These are phyloP conservation scores for Anthracocystis setariae DNA, from an alignment of 1,284 basidiomycete genomes.

Conservation along the genomic window DNA sequence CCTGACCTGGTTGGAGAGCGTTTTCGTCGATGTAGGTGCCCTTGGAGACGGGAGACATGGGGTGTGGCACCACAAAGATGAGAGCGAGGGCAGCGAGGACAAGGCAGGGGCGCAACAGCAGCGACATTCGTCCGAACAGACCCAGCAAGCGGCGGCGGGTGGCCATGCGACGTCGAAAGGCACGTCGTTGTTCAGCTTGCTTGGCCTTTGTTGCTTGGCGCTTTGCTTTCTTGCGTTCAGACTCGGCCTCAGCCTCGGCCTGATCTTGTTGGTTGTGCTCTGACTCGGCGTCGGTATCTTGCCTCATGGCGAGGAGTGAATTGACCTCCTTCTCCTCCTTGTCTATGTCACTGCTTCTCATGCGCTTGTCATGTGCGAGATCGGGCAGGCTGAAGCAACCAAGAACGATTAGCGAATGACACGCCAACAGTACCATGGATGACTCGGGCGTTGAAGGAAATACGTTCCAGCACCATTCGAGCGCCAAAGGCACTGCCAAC, in stretches of 20 bases:
- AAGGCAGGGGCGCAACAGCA: conserved; percentile 21
- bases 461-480: conserved; percentile 60
- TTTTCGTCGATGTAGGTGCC: conserved; percentile 66
- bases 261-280: conserved; percentile 3
- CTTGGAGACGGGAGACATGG: conserved; percentile 54
- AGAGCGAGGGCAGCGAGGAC: conserved; percentile 40
- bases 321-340: conserved; percentile 34
- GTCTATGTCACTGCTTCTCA: not conserved
- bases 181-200: conserved; percentile 21
- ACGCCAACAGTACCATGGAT: conserved; percentile 39
- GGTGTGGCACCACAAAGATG: conserved; percentile 50
- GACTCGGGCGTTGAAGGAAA: conserved; percentile 54
- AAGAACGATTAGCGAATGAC: conserved; percentile 43
- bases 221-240: conserved; percentile 13
- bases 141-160: conserved; percentile 23
- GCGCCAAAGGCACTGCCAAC: conserved; percentile 19
- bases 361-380: not conserved
- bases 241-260: conserved; percentile 7
- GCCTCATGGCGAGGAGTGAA: conserved; percentile 14
- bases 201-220: conserved; percentile 21
- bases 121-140: conserved; percentile 17
- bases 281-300: conserved; percentile 1
- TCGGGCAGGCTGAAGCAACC: conserved; percentile 37
- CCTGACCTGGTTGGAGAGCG: conserved; percentile 63
- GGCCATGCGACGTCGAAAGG: conserved; percentile 41